Percentiles rank a stretch among this genome's conserved stretches.
Evolutionary conservation across 1,284 basidiomycete species (phyloP).

Genomic region (Leccinum pseudoinsigne): DNA sequence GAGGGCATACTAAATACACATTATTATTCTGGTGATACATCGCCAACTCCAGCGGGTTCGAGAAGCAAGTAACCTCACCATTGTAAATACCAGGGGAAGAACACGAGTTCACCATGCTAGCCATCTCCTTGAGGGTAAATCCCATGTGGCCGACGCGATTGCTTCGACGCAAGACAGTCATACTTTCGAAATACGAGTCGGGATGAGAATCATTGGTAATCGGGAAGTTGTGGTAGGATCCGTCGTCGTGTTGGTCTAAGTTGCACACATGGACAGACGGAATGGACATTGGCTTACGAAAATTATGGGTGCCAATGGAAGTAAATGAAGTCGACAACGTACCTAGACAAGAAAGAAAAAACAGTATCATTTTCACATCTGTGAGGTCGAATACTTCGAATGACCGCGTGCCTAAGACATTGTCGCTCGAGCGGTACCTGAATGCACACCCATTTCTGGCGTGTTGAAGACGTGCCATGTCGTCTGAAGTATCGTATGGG

Average conservation of each 20-base stretch:
- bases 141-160: not conserved
- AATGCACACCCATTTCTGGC: too few species aligned
- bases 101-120: not conserved
- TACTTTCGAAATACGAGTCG: not conserved
- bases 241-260: not conserved
- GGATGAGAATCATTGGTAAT: not conserved
- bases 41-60: not conserved
- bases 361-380: not conserved
- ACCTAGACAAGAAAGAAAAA: not conserved
- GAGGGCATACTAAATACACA: not conserved
- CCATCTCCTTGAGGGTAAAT: not conserved
- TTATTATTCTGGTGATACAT: not conserved
- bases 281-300: not conserved
- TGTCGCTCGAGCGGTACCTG: too few species aligned
- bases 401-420: too few species aligned
- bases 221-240: not conserved
- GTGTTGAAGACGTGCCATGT: too few species aligned
- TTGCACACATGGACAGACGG: not conserved
- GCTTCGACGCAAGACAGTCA: not conserved
- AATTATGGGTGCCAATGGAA: not conserved
- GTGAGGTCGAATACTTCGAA: not conserved
- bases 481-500: too few species aligned
- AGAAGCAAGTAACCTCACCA: not conserved
- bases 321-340: not conserved
- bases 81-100: not conserved